Evolutionary conservation across 2,329 filamentous ascomycete genomes (phyloP).

Genomic region (Chaetothyriales sp.): DNA sequence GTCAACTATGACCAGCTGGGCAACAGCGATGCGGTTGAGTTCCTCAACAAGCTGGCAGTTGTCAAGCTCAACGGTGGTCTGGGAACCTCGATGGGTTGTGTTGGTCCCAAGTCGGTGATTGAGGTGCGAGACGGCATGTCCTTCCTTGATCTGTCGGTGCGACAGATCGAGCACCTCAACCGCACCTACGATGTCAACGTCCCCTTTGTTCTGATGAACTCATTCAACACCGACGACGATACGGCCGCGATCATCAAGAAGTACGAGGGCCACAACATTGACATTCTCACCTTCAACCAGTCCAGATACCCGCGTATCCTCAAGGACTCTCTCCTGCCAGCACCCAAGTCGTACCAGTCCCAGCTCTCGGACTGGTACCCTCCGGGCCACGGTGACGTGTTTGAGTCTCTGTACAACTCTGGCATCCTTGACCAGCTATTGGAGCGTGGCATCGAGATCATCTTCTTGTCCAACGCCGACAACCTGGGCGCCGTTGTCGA

Average conservation of each 20-base stretch:
- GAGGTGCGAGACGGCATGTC: conserved; percentile 99
- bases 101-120: conserved; percentile 98
- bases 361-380: conserved; percentile 96
- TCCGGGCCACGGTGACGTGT: conserved; percentile 96
- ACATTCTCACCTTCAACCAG: conserved; percentile 99
- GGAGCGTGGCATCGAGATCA: conserved; percentile 85
- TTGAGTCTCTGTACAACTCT: conserved; percentile 98
- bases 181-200: conserved; percentile 95
- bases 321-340: conserved; percentile 94
- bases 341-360: conserved; percentile 76
- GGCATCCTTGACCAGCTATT: conserved; percentile 94
- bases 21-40: conserved; percentile 79
- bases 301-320: conserved; percentile 94
- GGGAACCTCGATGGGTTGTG: conserved; percentile 98
- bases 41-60: conserved; percentile 93
- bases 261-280: conserved; percentile 99
- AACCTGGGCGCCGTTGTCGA: conserved; percentile 97
- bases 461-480: conserved; percentile 98
- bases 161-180: conserved; percentile 98
- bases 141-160: conserved; percentile 94
- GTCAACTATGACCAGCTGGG: conserved; percentile 84
- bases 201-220: conserved; percentile 99
- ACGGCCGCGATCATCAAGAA: conserved; percentile 99
- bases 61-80: conserved; percentile 99
- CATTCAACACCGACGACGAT: conserved; percentile 98